Evolutionary conservation across 768 basidiomycete species (phyloP).

Genomic region (Favolaschia claudopus): DNA sequence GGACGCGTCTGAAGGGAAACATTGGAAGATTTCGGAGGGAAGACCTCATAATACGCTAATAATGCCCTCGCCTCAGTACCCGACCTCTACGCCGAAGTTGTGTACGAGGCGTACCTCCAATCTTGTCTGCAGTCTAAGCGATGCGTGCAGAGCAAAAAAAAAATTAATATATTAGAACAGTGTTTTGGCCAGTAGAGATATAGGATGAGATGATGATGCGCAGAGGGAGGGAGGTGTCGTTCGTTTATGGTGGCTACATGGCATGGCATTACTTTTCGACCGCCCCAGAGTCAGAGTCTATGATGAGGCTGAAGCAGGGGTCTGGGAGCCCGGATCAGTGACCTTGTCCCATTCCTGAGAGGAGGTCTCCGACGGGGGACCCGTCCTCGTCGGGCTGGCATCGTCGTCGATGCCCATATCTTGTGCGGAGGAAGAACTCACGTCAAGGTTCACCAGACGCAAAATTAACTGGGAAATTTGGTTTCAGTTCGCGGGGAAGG

Average conservation of each 20-base stretch:
- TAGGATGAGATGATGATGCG: constrained; percentile 3
- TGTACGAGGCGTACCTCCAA: constrained; percentile 22
- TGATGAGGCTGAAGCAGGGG: constrained; percentile 46
- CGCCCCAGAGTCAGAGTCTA: constrained; percentile 30
- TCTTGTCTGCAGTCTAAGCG: constrained; percentile 13
- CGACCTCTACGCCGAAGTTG: constrained; percentile 16
- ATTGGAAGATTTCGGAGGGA: constrained; percentile 78
- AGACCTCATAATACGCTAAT: constrained; percentile 78
- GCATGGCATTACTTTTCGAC: constrained; percentile 6
- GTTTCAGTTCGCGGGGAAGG: background rate
- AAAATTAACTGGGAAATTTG: constrained; percentile 66
- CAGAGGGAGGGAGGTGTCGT: background rate
- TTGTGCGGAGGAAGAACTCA: constrained; percentile 69
- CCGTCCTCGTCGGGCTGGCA: constrained; percentile 64
- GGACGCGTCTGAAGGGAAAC: constrained; percentile 62
- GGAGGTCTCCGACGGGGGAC: constrained; percentile 85
- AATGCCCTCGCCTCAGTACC: constrained; percentile 22
- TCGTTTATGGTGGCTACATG: constrained; percentile 26
- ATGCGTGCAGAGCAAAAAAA: constrained; percentile 7
- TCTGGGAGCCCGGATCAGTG: constrained; percentile 74
- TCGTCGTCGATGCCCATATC: constrained; percentile 58
- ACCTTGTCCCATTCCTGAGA: constrained; percentile 92
- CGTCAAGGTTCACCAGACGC: constrained; percentile 88
- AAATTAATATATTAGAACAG: constrained; percentile 25
- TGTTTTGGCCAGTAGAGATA: constrained; percentile 21